Conservation (phyloP, 768 basidiomycete genomes). For the Serpula lacrymans region DNA sequence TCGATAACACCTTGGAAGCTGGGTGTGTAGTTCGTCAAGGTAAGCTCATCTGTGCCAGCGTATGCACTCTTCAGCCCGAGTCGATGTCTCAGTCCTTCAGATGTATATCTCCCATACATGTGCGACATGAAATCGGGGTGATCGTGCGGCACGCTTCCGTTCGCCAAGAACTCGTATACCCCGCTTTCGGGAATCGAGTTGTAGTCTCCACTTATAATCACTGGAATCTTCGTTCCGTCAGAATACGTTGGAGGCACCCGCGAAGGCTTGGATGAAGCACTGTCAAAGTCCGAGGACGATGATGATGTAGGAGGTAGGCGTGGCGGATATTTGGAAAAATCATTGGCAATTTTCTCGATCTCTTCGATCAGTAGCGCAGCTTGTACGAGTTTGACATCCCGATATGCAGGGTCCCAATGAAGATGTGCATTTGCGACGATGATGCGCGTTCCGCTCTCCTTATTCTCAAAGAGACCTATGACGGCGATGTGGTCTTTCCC, state of each 20-base stretch:
- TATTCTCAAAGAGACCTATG: conserved; percentile 82
- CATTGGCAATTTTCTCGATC: conserved; percentile 81
- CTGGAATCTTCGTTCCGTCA: conserved; percentile 86
- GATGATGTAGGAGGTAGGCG: conserved; percentile 42
- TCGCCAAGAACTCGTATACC: conserved; percentile 86
- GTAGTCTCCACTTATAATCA: conserved; percentile 92
- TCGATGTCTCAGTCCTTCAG: conserved; percentile 78
- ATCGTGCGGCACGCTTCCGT: conserved; percentile 61
- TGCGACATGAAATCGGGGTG: conserved; percentile 94
- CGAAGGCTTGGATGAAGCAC: conserved; percentile 33
- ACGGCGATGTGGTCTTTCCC: conserved; percentile 93
- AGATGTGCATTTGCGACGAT: conserved; percentile 91
- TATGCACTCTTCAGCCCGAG: conserved; percentile 87
- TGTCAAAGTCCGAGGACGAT: conserved; percentile 22
- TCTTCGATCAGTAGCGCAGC: conserved; percentile 91
- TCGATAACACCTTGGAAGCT: conserved; percentile 86
- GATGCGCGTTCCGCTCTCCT: conserved; percentile 80
- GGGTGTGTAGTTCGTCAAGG: conserved; percentile 88
- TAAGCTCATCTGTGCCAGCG: conserved; percentile 52
- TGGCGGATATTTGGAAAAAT: conserved; percentile 82
- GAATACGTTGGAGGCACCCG: conserved; percentile 67
- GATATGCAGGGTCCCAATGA: conserved; percentile 87
- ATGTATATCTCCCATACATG: conserved; percentile 89
- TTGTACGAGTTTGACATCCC: conserved; percentile 98
- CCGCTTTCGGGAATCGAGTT: conserved; percentile 87